Conservation (phyloP, 1,284 basidiomycete species). For the Marasmius sp. region DNA sequence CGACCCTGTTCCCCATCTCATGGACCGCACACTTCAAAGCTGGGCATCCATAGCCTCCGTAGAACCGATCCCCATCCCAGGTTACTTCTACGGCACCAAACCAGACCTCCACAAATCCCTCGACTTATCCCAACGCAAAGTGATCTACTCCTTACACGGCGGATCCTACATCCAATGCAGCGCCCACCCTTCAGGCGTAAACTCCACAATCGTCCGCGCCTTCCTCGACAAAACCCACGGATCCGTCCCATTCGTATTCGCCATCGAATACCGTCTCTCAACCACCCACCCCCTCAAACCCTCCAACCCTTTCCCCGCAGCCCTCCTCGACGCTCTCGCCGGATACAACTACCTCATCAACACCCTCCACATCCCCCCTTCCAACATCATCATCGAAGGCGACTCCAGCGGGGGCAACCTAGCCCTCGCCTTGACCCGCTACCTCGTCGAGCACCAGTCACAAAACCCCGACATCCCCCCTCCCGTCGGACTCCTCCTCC, state of each 20-base stretch:
- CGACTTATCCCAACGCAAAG: conserved; percentile 43
- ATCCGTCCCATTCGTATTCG: conserved; percentile 1
- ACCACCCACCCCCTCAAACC: conserved; percentile 16
- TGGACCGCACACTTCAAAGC: conserved; percentile 45
- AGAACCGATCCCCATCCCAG: conserved; percentile 45
- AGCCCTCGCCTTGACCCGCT: conserved; percentile 55
- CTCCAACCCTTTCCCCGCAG: conserved; percentile 37
- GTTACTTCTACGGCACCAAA: conserved; percentile 53
- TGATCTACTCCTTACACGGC: conserved; percentile 53
- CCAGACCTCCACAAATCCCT: conserved; percentile 32
- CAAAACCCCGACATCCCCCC: conserved; percentile 17
- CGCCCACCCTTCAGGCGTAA: conserved; percentile 41
- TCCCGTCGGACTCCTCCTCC: conserved; percentile 52
- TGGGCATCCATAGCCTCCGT: conserved; percentile 43
- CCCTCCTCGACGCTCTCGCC: conserved; percentile 41
- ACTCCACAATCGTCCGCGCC: conserved; percentile 32
- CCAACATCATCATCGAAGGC: conserved; percentile 55
- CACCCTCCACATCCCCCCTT: conserved; percentile 29
- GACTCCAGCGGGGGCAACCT: conserved; percentile 78
- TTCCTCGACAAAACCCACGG: conserved; percentile 23
- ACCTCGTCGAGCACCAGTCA: conserved; percentile 44
- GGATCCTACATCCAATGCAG: conserved; percentile 42
- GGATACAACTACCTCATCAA: conserved; percentile 39
- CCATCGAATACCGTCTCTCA: conserved; percentile 20
- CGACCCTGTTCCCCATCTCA: conserved; percentile 40